These are phyloP conservation scores for Talaromyces islandicus DNA, from an alignment of 2,329 filamentous ascomycete species.

Conservation along the genomic window DNA sequence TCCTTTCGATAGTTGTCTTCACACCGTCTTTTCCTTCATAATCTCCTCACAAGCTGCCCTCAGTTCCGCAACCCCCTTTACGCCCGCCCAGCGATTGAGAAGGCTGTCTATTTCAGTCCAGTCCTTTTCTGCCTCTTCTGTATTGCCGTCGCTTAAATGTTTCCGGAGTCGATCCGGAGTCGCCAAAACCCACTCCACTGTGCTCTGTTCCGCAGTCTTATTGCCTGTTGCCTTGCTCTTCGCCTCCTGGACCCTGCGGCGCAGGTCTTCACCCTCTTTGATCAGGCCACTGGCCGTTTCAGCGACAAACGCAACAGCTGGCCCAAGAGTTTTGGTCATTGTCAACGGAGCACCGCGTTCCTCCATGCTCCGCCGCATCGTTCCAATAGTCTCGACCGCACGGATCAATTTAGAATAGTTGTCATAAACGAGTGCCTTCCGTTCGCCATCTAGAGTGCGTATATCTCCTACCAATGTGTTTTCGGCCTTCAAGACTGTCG, in stretches of 20 bases:
- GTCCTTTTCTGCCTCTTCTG: constrained; percentile 36
- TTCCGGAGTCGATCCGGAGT: constrained; percentile 33
- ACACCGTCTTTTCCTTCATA: constrained; percentile 19
- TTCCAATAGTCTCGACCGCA: constrained; percentile 93
- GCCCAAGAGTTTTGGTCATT: constrained; percentile 39
- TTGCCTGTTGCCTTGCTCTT: constrained; percentile 14
- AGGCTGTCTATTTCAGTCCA: constrained; percentile 36
- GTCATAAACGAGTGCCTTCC: constrained; percentile 95
- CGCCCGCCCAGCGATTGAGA: constrained; percentile 37
- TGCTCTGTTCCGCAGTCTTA: constrained; percentile 31
- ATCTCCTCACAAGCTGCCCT: constrained; percentile 32
- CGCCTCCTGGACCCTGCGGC: constrained; percentile 22
- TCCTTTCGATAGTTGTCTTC: not conserved
- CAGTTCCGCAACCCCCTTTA: constrained; percentile 38
- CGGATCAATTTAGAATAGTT: constrained; percentile 96
- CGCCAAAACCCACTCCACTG: constrained; percentile 40
- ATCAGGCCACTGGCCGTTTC: constrained; percentile 37
- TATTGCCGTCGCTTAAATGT: constrained; percentile 32
- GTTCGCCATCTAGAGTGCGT: constrained; percentile 83
- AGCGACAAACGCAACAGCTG: constrained; percentile 39
- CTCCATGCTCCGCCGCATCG: constrained; percentile 49
- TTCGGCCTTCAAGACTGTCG: constrained; percentile 40
- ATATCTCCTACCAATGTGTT: constrained; percentile 60
- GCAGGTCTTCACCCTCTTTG: constrained; percentile 33
- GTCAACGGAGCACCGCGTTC: constrained; percentile 39